phyloP scores from a whole-genome alignment of 345 rosid genomes.

The Populus nigra region DNA sequence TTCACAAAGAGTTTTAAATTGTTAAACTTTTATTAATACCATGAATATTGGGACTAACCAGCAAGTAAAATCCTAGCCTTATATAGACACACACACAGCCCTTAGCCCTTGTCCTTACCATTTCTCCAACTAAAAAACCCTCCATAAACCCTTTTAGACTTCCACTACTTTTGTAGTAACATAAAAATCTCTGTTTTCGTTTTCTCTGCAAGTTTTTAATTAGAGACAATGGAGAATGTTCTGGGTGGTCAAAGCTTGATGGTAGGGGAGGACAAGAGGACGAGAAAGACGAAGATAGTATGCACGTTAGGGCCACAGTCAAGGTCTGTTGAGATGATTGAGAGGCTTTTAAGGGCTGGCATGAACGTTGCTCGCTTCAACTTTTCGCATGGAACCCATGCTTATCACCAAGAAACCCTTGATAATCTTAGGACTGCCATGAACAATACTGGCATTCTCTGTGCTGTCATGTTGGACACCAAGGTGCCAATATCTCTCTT shows the following conservation, averaged over 20 bases:
- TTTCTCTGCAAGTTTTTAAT: neutral
- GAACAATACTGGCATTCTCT: slow-evolving; percentile 81
- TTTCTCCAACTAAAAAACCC: neutral
- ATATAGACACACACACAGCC: too few relatives aligned
- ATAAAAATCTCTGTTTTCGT: neutral
- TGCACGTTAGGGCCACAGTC: slow-evolving; percentile 94
- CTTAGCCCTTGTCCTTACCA: neutral
- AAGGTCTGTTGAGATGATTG: slow-evolving; percentile 68
- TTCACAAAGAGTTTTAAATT: neutral
- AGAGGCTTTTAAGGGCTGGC: slow-evolving; percentile 86
- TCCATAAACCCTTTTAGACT: neutral
- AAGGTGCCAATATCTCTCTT: slow-evolving; percentile 39
- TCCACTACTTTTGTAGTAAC: neutral
- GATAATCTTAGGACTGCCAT: slow-evolving; percentile 81
- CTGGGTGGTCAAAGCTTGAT: neutral
- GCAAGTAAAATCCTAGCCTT: too few relatives aligned
- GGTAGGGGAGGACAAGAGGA: slow-evolving; percentile 21
- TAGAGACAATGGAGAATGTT: slow-evolving; percentile 4
- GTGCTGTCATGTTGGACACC: slow-evolving; percentile 98
- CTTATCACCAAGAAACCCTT: slow-evolving; percentile 86
- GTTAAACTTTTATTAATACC: too few relatives aligned
- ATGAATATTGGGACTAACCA: too few relatives aligned
- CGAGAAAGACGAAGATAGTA: slow-evolving; percentile 87
- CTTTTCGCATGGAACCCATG: slow-evolving; percentile 95
- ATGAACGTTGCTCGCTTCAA: slow-evolving; percentile 56